phyloP scores from a whole-genome alignment of 371 early-diverging fungal genomes.

The Cokeromyces recurvatus region DNA sequence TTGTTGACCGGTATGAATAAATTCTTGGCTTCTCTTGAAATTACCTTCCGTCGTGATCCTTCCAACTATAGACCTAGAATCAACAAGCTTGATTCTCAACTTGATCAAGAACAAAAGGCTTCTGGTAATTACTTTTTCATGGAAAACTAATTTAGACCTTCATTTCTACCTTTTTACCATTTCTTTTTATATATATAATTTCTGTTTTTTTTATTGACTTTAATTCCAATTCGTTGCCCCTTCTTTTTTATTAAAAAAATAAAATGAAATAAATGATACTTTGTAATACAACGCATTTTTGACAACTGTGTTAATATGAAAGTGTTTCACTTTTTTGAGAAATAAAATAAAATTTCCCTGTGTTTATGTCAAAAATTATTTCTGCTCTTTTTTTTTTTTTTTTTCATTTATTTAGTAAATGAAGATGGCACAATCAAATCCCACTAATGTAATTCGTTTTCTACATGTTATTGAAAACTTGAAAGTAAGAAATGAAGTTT shows the following conservation, averaged over 20 bases:
- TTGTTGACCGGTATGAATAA: conserved; percentile 98
- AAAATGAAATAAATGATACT: too few species aligned
- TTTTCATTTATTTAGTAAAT: neutral
- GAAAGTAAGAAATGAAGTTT: too few species aligned
- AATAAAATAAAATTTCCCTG: too few species aligned
- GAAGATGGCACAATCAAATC: conserved; percentile 24
- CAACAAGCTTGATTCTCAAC: conserved; percentile 96
- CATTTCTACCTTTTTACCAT: neutral
- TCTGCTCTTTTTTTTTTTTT: neutral
- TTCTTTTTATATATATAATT: too few species aligned
- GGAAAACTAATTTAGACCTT: conserved; percentile 42
- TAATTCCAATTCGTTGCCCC: neutral
- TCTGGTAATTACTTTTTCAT: conserved; percentile 93
- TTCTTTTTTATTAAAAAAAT: neutral
- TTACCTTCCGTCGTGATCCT: conserved; percentile 99
- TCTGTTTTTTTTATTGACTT: neutral
- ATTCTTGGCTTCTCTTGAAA: conserved; percentile 93
- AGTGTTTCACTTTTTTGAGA: too few species aligned
- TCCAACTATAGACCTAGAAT: conserved; percentile 99
- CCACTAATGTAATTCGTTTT: conserved; percentile 48
- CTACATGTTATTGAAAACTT: conserved; percentile 62
- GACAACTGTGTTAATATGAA: too few species aligned
- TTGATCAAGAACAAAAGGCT: conserved; percentile 98
- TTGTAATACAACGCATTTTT: too few species aligned
- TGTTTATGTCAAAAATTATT: neutral